Percentiles rank a stretch among this genome's conserved stretches.
Conservation (phyloP, 2,329 filamentous ascomycete genomes). For the Pseudogymnoascus sp. region DNA sequence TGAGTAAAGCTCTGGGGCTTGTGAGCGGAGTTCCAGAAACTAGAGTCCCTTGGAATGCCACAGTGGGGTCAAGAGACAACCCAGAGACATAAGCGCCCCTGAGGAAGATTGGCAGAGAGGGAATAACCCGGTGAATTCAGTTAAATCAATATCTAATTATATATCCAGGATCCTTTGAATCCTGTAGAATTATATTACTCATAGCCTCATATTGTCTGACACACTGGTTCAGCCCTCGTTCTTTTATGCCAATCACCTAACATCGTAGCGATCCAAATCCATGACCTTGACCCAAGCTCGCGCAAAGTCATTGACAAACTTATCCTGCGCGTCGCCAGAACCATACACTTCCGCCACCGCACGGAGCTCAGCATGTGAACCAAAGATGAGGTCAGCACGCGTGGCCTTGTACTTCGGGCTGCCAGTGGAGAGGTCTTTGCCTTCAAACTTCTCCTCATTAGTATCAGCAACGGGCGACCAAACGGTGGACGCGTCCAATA, state of each 20-base stretch:
- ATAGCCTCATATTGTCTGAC: not conserved
- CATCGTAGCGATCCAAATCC: constrained; percentile 51
- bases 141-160: not conserved
- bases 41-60: constrained; percentile 7
- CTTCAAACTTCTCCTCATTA: constrained; percentile 43
- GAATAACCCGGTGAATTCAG: not conserved
- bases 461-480: constrained; percentile 41
- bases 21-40: constrained; percentile 18
- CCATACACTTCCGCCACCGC: constrained; percentile 52
- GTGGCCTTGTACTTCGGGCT: constrained; percentile 50
- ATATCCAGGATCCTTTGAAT: not conserved
- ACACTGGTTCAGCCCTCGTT: not conserved
- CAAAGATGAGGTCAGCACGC: constrained; percentile 50
- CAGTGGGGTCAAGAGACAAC: not conserved
- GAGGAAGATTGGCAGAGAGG: constrained; percentile 15
- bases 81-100: constrained; percentile 9
- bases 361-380: constrained; percentile 51
- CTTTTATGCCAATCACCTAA: constrained; percentile 19
- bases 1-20: constrained; percentile 30
- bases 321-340: constrained; percentile 39
- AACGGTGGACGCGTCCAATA: constrained; percentile 46
- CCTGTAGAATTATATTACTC: not conserved
- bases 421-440: constrained; percentile 47
- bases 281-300: constrained; percentile 53
- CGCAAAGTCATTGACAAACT: constrained; percentile 52